Conservation (phyloP, 768 basidiomycete genomes). For the Boletus pseudo-olivaceus region DNA sequence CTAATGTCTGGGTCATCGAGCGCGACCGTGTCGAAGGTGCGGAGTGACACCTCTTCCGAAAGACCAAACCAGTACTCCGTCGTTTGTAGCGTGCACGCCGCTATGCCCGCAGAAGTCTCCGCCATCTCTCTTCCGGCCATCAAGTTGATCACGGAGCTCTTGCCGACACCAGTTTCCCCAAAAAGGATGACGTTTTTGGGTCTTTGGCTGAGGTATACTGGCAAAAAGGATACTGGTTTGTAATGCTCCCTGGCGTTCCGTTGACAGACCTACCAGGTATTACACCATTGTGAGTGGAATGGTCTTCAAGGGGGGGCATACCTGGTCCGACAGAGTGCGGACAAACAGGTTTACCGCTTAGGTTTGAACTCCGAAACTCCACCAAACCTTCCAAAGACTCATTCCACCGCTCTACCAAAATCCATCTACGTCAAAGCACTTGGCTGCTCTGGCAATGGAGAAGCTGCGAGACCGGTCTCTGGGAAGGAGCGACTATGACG, state of each 20-base stretch:
- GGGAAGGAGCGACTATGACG: too few species aligned
- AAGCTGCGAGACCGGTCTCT: too few species aligned
- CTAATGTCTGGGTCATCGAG: too few species aligned
- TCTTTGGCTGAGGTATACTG: not conserved
- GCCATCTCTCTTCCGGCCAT: not conserved
- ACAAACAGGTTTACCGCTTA: too few species aligned
- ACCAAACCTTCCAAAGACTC: too few species aligned
- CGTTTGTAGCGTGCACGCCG: not conserved
- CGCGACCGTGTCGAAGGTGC: conserved; percentile 7
- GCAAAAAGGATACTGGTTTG: not conserved
- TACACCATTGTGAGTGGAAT: too few species aligned
- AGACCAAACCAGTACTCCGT: conserved; percentile 1
- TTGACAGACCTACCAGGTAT: not conserved
- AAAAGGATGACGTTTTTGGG: conserved; percentile 5
- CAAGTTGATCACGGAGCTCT: conserved; percentile 11
- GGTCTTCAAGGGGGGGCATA: too few species aligned
- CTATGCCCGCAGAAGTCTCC: not conserved
- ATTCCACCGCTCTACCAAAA: too few species aligned
- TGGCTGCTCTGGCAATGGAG: too few species aligned
- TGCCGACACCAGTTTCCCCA: conserved; percentile 7
- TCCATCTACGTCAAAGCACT: too few species aligned
- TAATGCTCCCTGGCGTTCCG: not conserved
- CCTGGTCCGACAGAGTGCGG: too few species aligned
- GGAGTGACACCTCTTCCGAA: not conserved
- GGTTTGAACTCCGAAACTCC: too few species aligned